Conservation (phyloP, 1,139 yeast species). For the Hemisphaericaspora subhashii region DNA sequence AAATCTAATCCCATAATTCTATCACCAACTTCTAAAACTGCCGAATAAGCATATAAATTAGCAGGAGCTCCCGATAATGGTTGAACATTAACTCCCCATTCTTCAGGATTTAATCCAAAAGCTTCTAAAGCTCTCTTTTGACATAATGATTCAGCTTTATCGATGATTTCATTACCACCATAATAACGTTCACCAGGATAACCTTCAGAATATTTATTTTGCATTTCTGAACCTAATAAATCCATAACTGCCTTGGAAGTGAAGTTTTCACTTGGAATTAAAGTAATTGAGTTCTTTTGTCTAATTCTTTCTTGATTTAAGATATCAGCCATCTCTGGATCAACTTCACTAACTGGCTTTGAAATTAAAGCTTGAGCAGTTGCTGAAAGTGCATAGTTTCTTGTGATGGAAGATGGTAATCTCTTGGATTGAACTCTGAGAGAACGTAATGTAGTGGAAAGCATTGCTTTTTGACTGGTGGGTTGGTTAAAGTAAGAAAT, state of each 20-base stretch:
- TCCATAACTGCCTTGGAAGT: conserved; percentile 95
- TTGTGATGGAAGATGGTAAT: conserved; percentile 3
- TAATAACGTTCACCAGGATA: conserved; percentile 97
- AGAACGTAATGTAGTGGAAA: conserved; percentile 24
- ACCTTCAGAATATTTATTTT: conserved; percentile 97
- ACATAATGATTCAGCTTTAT: conserved; percentile 84
- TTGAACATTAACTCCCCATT: conserved; percentile 98
- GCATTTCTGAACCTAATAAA: conserved; percentile 92
- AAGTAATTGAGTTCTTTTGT: conserved; percentile 85
- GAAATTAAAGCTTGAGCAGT: conserved; percentile 57
- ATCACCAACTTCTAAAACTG: conserved; percentile 88
- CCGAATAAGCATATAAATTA: conserved; percentile 88
- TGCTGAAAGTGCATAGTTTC: conserved; percentile 49
- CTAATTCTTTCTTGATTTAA: conserved; percentile 72
- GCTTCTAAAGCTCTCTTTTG: conserved; percentile 91
- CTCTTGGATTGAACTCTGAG: conserved; percentile 19
- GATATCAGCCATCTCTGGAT: conserved; percentile 84
- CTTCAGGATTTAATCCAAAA: conserved; percentile 67
- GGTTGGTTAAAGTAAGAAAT: not conserved
- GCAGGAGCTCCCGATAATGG: conserved; percentile 96
- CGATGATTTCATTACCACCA: conserved; percentile 95
- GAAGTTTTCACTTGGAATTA: conserved; percentile 94
- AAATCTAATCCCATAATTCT: conserved; percentile 94
- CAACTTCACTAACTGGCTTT: conserved; percentile 63
- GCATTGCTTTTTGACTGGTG: conserved; percentile 14